Conservation (phyloP, 2,329 filamentous ascomycete species). For the Verticillium longisporum region DNA sequence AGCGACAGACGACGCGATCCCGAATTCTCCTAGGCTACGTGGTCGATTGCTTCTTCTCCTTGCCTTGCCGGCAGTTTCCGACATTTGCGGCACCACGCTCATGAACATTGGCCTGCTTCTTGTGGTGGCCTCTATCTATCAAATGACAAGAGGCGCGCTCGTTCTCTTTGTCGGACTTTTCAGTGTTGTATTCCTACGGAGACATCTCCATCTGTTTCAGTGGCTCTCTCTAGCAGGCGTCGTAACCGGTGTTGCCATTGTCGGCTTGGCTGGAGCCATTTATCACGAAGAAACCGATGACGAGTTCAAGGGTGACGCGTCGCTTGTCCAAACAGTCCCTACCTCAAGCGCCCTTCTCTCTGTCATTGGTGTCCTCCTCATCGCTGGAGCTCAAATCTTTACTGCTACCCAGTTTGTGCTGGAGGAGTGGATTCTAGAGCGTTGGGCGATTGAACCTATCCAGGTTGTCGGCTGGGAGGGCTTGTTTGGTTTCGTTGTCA, state of each 20-base stretch:
- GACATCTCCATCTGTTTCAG: constrained; percentile 78
- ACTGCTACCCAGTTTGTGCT: constrained; percentile 94
- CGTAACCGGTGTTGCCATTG: constrained; percentile 78
- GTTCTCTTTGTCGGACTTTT: constrained; percentile 95
- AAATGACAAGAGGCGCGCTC: constrained; percentile 94
- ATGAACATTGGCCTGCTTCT: constrained; percentile 96
- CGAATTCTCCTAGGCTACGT: constrained; percentile 53
- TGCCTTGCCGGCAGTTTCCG: constrained; percentile 81
- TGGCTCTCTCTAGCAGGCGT: constrained; percentile 87
- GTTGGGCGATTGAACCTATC: constrained; percentile 64
- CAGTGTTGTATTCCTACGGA: constrained; percentile 82
- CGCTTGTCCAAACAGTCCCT: neutral
- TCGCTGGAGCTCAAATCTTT: constrained; percentile 92
- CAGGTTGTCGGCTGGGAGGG: constrained; percentile 96
- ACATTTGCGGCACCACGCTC: constrained; percentile 89
- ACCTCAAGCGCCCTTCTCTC: constrained; percentile 53
- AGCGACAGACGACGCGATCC: constrained; percentile 38
- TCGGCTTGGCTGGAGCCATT: constrained; percentile 82
- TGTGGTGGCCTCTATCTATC: constrained; percentile 93
- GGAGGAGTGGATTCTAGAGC: constrained; percentile 83
- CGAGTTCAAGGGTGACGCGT: constrained; percentile 31
- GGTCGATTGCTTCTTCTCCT: constrained; percentile 70
- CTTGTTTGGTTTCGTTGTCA: constrained; percentile 79
- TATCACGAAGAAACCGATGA: constrained; percentile 52
- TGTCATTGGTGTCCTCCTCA: constrained; percentile 78